Percentiles rank a stretch among this genome's conserved stretches.
These are phyloP conservation scores for Ilex asprella DNA, from an alignment of 257 asterid genomes.

Conservation along the genomic window DNA sequence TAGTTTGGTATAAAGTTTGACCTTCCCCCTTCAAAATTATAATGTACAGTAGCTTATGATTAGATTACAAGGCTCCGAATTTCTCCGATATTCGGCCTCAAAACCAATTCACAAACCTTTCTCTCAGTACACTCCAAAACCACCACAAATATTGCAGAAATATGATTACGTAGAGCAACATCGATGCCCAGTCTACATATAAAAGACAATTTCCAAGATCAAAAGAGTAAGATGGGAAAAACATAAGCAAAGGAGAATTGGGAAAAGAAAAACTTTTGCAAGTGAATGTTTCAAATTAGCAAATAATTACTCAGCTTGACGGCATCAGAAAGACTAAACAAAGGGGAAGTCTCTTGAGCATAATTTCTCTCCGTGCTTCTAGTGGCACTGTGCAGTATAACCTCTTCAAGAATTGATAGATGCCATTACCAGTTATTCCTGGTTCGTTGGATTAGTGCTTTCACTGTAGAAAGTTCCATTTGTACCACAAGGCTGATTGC, in stretches of 20 bases:
- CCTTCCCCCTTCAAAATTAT: not conserved
- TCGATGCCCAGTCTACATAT: too few species aligned
- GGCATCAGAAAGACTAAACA: conserved; percentile 21
- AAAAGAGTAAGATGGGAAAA: too few species aligned
- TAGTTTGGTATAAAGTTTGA: too few species aligned
- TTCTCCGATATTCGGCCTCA: not conserved
- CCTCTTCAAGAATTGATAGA: conserved; percentile 23
- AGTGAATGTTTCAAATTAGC: conserved; percentile 13
- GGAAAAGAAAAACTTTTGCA: conserved; percentile 16
- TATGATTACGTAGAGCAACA: too few species aligned
- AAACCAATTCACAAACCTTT: not conserved
- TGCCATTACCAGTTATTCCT: too few species aligned
- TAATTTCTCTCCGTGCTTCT: conserved; percentile 26
- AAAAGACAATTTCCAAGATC: too few species aligned
- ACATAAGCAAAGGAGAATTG: conserved; percentile 2
- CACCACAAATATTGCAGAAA: too few species aligned
- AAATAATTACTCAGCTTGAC: conserved; percentile 25
- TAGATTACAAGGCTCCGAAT: not conserved
- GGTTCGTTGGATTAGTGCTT: too few species aligned
- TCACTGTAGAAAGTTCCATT: conserved; percentile 1
- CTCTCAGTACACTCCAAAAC: too few species aligned
- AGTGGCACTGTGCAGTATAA: conserved; percentile 70
- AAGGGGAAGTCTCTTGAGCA: not conserved
- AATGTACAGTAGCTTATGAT: not conserved
- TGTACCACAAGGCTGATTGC: conserved; percentile 5